Conservation (phyloP, 2,329 filamentous ascomycete species). For the Phoma sp. region DNA sequence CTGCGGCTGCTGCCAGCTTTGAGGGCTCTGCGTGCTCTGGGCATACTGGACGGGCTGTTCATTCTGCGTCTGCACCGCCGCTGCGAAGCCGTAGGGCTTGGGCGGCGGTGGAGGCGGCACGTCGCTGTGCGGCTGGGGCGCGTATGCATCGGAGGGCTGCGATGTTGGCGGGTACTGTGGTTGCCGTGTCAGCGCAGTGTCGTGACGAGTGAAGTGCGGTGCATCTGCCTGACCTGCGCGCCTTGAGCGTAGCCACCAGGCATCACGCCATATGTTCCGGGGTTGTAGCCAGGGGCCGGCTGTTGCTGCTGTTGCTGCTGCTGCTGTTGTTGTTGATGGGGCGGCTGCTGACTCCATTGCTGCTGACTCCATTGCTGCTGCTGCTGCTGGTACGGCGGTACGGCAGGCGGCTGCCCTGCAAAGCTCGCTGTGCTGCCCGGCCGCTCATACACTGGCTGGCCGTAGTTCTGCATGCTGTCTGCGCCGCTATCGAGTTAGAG, state of each 20-base stretch:
- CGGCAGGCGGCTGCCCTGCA: conserved; percentile 34
- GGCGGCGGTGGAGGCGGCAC: conserved; percentile 47
- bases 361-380: conserved; percentile 42
- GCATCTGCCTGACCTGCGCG: conserved; percentile 22
- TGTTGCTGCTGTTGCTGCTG: conserved; percentile 31
- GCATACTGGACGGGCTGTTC: conserved; percentile 12
- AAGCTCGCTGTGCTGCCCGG: conserved; percentile 44
- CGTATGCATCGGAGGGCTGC: conserved; percentile 27
- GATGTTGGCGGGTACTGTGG: conserved; percentile 2
- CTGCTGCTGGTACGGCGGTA: conserved; percentile 42
- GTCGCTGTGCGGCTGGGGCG: conserved; percentile 36
- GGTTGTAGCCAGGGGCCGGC: conserved; percentile 37
- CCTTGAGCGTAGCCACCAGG: conserved; percentile 32
- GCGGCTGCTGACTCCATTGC: conserved; percentile 40
- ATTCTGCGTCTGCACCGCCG: conserved; percentile 28
- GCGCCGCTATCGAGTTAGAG: conserved; percentile 25
- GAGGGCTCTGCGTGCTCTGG: conserved; percentile 13
- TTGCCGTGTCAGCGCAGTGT: background rate
- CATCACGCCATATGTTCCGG: conserved; percentile 45
- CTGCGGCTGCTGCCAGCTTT: conserved; percentile 26
- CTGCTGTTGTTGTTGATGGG: conserved; percentile 32
- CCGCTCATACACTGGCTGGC: conserved; percentile 38
- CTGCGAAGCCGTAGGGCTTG: conserved; percentile 44
- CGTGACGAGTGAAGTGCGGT: background rate
- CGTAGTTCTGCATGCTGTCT: conserved; percentile 45